Percentiles rank a stretch among this genome's conserved stretches.
Conservation (phyloP, 495 filamentous ascomycete species). For the Penicillium ochrochloron region DNA sequence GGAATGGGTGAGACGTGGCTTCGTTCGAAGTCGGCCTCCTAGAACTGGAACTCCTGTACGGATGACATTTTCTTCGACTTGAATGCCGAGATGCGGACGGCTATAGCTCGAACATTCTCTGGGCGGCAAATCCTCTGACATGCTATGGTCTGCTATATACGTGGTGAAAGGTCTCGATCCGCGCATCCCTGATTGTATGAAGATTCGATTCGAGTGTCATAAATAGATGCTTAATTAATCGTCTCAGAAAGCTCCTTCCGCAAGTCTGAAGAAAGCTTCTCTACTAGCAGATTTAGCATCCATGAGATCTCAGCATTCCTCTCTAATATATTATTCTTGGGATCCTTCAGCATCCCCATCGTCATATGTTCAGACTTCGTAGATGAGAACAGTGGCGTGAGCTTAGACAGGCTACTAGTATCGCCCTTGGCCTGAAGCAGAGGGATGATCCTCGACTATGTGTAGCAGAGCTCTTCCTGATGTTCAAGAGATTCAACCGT, state of each 20-base stretch:
- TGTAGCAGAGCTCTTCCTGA: constrained; percentile 9
- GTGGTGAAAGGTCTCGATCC: background rate
- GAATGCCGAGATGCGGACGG: too few relatives aligned
- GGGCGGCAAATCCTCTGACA: too few relatives aligned
- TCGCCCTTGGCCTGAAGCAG: background rate
- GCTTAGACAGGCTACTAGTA: background rate
- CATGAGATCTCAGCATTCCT: constrained; percentile 16
- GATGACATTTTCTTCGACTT: too few relatives aligned
- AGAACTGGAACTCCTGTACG: too few relatives aligned
- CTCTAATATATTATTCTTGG: constrained; percentile 6
- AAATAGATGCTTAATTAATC: background rate
- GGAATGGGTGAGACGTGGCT: too few relatives aligned
- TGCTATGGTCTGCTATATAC: background rate
- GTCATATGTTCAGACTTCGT: background rate
- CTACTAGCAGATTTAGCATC: constrained; percentile 13
- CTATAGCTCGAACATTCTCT: too few relatives aligned
- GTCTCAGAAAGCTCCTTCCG: constrained; percentile 14
- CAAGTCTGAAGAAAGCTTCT: constrained; percentile 13
- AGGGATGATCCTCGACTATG: constrained; percentile 5
- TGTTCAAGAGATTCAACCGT: background rate
- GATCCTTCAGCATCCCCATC: background rate
- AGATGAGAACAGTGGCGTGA: background rate
- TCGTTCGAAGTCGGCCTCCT: too few relatives aligned
- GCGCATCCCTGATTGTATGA: background rate
- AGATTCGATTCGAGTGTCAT: background rate